Percentiles rank a stretch among this genome's conserved stretches.
Conservation (phyloP, 2,329 filamentous ascomycete genomes). For the Aschersonia sp. region DNA sequence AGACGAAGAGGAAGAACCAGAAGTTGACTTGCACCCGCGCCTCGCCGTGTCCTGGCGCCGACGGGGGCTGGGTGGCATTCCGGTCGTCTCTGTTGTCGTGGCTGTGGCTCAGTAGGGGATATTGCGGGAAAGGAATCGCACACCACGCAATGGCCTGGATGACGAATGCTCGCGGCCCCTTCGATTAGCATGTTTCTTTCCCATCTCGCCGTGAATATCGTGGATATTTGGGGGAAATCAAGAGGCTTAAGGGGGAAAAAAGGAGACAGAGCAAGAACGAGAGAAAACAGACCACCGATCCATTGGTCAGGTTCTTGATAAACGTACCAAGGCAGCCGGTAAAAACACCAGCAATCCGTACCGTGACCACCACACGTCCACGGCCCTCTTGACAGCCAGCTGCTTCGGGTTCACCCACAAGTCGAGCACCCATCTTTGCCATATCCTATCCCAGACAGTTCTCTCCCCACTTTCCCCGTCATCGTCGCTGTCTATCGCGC, state of each 20-base stretch:
- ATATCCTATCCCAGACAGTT: conserved; percentile 16
- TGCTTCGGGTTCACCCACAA: conserved; percentile 48
- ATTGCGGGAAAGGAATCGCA: conserved; percentile 50
- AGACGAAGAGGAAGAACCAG: conserved; percentile 57
- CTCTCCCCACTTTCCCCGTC: conserved; percentile 14
- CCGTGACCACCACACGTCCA: conserved; percentile 49
- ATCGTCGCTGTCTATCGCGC: conserved; percentile 11
- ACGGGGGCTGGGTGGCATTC: not conserved
- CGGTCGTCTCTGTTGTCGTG: conserved; percentile 14
- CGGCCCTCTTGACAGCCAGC: conserved; percentile 38
- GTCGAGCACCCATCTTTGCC: conserved; percentile 27
- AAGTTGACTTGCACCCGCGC: conserved; percentile 52
- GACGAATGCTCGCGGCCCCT: not conserved
- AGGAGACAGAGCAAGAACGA: not conserved
- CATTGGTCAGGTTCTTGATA: too few species aligned
- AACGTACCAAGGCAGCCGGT: conserved; percentile 42
- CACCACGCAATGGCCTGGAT: conserved; percentile 49
- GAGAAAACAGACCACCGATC: too few species aligned
- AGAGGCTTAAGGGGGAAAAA: not conserved
- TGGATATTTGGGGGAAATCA: not conserved
- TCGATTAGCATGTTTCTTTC: too few species aligned
- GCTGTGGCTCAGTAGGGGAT: conserved; percentile 33
- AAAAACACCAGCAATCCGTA: conserved; percentile 46
- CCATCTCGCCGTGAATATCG: too few species aligned
- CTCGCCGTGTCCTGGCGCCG: conserved; percentile 44